Evolutionary conservation across 148 eudicot genomes (phyloP), one percentile per base, ranked within the genome.

Genomic region (Rheum nobile): DNA sequence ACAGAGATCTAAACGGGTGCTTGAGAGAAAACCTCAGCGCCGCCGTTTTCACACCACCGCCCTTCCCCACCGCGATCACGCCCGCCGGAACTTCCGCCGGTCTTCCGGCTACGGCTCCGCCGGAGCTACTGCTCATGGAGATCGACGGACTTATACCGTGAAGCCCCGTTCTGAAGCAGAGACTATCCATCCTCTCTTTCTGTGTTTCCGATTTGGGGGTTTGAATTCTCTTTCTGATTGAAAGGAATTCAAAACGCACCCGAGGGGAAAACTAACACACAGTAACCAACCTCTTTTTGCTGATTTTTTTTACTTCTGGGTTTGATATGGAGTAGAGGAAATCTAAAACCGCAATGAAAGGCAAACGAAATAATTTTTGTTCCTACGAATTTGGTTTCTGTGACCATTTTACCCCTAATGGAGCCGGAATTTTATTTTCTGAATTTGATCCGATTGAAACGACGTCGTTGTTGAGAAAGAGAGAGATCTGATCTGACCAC

Each of bases 1-100:
- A 83, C 55, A 91, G 72, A 63, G 97, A 87, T 84, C 88, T 85
- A 39, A 91, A 82, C 10, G 91, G 96, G 80, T 79, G 80, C 74
- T 84, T 86, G 69, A 91, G 86, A 4, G 90, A 80, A 42, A 88
- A 85, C 34, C 88, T 92, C 84, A 84, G 70, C 13, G 88, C 55
- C 6, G 47, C 76, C 67, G 82, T 68, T 44, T 44, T 67, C 28
- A 24, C 32, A 21, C 21, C 71, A 69, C 77, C 61, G 57, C 78
- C 52, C 67, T 71, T 82, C 26, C 80, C 89, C 50, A 72, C 75
- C 39, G 88, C 73, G 0, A 84, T 77, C 50, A 76, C 57, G 10
- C 57, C 57, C 57, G 9, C 57, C 57, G 52, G 19, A 4, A 46
- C 19, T 46, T 6, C 8, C 50, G 50, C 50, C n/a, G 65, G 14